Evolutionary conservation across 177 flowering plant species (phyloP).

Genomic region (Telopea speciosissima): DNA sequence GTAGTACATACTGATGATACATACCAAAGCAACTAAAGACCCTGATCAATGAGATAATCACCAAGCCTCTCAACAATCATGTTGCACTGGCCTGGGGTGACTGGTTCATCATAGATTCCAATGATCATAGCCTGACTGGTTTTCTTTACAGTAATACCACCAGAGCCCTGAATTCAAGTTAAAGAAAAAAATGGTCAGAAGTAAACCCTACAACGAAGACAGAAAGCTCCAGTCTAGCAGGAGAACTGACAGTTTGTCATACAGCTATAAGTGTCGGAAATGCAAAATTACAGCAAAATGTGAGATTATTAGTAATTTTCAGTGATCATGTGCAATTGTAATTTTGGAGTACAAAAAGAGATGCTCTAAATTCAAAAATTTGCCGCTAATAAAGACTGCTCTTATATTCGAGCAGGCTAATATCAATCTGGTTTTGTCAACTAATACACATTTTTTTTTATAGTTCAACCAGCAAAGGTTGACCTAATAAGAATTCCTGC

Average conservation of each 20-base stretch:
- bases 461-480: neutral
- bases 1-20: neutral
- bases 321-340: too few relatives aligned
- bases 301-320: too few relatives aligned
- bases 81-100: slow-evolving; percentile 62
- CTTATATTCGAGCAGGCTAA: too few relatives aligned
- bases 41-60: slow-evolving; percentile 56
- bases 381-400: too few relatives aligned
- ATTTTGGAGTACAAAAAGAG: too few relatives aligned
- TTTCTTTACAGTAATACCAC: slow-evolving; percentile 21
- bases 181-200: neutral
- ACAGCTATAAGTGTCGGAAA: neutral
- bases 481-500: neutral
- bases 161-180: neutral
- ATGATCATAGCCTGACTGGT: slow-evolving; percentile 34
- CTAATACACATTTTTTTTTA: neutral
- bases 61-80: slow-evolving; percentile 62
- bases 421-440: neutral
- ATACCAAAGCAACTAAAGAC: slow-evolving; percentile 27
- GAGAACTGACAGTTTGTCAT: neutral
- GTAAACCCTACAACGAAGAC: neutral
- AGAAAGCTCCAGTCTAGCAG: neutral
- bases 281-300: neutral
- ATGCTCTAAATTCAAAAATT: too few relatives aligned
- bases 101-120: slow-evolving; percentile 53